Percentiles rank a stretch among this genome's conserved stretches.
Evolutionary conservation across 371 early-diverging fungal species (phyloP).

Genomic region (Mortierella sp.): DNA sequence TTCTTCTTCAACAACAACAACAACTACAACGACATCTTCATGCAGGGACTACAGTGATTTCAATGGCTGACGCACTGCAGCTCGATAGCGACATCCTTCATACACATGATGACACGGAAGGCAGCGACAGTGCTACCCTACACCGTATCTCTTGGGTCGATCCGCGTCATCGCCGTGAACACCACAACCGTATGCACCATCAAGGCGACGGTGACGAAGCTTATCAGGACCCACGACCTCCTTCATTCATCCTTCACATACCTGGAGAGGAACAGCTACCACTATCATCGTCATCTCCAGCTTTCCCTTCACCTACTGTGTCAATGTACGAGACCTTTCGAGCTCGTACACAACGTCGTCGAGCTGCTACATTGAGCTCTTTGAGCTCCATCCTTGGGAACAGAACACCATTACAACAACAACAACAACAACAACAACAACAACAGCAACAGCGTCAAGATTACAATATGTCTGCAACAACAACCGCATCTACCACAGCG

Average conservation of each 20-base stretch:
- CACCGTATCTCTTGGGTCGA: not conserved
- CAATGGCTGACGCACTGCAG: constrained; percentile 7
- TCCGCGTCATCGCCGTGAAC: not conserved
- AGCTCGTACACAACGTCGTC: not conserved
- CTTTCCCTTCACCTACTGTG: not conserved
- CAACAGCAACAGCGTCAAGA: not conserved
- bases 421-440: not conserved
- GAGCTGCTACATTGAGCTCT: not conserved
- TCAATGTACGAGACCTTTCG: not conserved
- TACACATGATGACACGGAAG: not conserved
- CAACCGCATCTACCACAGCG: not conserved
- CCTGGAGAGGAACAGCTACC: not conserved
- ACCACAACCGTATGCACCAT: not conserved
- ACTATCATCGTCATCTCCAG: constrained; percentile 1
- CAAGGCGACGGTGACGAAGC: not conserved
- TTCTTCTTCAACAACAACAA: not conserved
- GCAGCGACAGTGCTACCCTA: constrained; percentile 4
- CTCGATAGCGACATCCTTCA: not conserved
- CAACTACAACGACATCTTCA: not conserved
- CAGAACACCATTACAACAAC: not conserved
- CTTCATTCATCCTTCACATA: not conserved
- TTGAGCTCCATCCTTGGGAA: not conserved
- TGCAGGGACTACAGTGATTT: constrained; percentile 9
- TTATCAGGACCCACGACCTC: not conserved
- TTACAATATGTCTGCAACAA: not conserved